Evolutionary conservation across 805 yeast genomes (phyloP), one percentile per base, ranked within the genome.

Genomic region (Metschnikowia cerradonensis): DNA sequence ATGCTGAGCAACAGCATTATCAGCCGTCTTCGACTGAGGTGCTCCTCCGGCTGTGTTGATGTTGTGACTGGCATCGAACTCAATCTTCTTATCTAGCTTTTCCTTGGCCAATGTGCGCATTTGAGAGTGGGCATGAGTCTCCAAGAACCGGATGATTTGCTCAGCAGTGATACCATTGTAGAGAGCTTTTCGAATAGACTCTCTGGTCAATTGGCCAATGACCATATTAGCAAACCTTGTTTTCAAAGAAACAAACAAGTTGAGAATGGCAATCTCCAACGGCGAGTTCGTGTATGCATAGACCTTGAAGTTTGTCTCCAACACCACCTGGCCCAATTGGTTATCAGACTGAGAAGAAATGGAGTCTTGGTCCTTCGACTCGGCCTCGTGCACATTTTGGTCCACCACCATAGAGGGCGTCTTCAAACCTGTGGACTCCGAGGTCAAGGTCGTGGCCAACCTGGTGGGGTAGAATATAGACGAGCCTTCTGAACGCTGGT

Each of bases 281-380:
- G 98, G 97, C 1, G 97, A 90, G 54, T 89, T 86, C 2, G 97
- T 90, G 65, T 91, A 91, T 41, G 97, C 92, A 61, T 94, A 94
- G 4, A 94, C 64, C 63, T 94, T 88, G 75, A 90, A 94, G 68
- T 94, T 94, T 0, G 99, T 94, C 66, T 94, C 99, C 36, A 94
- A 76, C 52, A 94, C 88, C 49, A 94, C 77, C 17, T 94, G 82
- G 1, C 97, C 97, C 45, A 62, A 67, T 22, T 60, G 61, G 15
- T 47, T 49, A 13, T 64, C 72, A 13, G 59, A 58, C 39, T 55
- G 36, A 53, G 49, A 44, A 6, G 45, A 41, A 5, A 55, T 20
- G 2, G 60, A 43, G 10, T 46, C 54, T 35, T 46, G 47, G 11
- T 55, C 66, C n/a, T 52, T 56, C 0, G 53, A 59, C 14, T 70